These are phyloP conservation scores for Suhomyces kunorum DNA, from an alignment of 1,139 yeast species.

Conservation along the genomic window DNA sequence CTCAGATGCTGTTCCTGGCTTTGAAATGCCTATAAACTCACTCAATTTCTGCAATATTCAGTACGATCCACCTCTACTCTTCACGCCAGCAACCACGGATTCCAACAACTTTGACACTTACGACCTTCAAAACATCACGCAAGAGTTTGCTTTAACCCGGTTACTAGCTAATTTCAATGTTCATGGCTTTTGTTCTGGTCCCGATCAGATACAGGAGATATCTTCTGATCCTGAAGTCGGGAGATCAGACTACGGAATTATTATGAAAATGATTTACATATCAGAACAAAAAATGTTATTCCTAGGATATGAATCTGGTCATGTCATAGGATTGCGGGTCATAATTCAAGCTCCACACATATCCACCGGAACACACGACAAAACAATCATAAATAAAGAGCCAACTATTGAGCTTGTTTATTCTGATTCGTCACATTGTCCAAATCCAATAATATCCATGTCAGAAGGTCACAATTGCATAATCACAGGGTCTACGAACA, in stretches of 20 bases:
- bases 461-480: constrained; percentile 24
- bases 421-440: constrained; percentile 37
- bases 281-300: constrained; percentile 26
- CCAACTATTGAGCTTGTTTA: constrained; percentile 23
- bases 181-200: constrained; percentile 18
- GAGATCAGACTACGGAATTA: constrained; percentile 51
- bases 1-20: constrained; percentile 7
- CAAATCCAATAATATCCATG: constrained; percentile 53
- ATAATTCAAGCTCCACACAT: constrained; percentile 10
- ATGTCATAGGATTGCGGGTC: constrained; percentile 37
- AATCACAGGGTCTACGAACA: constrained; percentile 47
- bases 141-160: constrained; percentile 24
- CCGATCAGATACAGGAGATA: constrained; percentile 16
- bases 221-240: constrained; percentile 18
- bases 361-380: constrained; percentile 5
- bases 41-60: constrained; percentile 58
- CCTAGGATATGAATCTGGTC: constrained; percentile 63
- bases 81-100: constrained; percentile 55
- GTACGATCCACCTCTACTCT: constrained; percentile 27
- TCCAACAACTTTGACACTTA: constrained; percentile 58
- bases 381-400: constrained; percentile 26
- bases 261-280: constrained; percentile 50
- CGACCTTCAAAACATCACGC: constrained; percentile 22
- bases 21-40: constrained; percentile 55
- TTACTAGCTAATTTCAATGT: constrained; percentile 31